These are phyloP conservation scores for Quercus tomentella DNA, from an alignment of 331 rosid genomes.

Conservation along the genomic window DNA sequence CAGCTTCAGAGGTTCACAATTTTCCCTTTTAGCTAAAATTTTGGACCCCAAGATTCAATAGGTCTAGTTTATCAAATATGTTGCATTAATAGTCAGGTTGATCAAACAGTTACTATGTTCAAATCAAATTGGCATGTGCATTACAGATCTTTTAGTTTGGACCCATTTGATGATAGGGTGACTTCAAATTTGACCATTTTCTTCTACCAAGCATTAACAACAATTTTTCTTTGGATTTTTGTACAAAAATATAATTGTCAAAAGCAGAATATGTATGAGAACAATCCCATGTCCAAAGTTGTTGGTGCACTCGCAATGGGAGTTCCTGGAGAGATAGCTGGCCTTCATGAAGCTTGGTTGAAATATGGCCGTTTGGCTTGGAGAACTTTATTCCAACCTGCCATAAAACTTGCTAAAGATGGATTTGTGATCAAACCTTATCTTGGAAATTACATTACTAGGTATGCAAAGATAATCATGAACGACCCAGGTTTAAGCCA, in stretches of 20 bases:
- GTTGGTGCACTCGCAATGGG: slow-evolving; percentile 72
- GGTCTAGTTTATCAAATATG: background rate
- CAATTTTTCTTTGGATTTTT: slow-evolving; percentile 7
- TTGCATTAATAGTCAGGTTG: background rate
- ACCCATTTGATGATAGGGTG: background rate
- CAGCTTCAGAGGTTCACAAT: slow-evolving; percentile 72
- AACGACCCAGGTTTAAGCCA: slow-evolving; percentile 64
- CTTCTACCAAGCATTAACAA: slow-evolving; percentile 1
- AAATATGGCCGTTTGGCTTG: slow-evolving; percentile 74
- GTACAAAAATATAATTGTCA: slow-evolving; percentile 14
- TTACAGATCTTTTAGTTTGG: background rate
- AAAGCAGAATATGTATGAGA: slow-evolving; percentile 78
- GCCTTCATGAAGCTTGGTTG: slow-evolving; percentile 88
- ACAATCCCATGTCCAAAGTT: slow-evolving; percentile 43
- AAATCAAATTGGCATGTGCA: background rate
- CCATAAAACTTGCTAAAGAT: slow-evolving; percentile 68
- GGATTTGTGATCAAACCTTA: slow-evolving; percentile 61
- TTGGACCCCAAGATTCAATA: background rate
- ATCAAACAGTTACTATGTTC: background rate
- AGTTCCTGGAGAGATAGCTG: slow-evolving; percentile 94
- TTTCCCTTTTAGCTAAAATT: slow-evolving; percentile 21
- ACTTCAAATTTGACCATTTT: background rate
- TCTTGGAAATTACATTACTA: slow-evolving; percentile 32
- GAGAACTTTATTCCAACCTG: slow-evolving; percentile 72
- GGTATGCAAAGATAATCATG: slow-evolving; percentile 21